Conservation (phyloP, 495 filamentous ascomycete genomes). For the Astrothelium subdiscretum region DNA sequence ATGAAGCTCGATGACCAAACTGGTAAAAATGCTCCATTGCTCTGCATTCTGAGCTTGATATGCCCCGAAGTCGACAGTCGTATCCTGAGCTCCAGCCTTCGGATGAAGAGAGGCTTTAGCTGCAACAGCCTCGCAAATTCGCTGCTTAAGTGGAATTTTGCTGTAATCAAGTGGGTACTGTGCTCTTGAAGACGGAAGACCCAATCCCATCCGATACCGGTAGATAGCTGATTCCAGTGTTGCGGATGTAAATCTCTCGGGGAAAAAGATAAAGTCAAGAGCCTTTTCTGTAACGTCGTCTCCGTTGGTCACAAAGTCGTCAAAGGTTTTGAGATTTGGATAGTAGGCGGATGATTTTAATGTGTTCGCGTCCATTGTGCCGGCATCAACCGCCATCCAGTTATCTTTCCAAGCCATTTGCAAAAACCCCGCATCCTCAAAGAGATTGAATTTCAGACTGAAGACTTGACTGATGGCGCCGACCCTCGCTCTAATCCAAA, state of each 20-base stretch:
- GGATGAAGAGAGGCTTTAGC: constrained; percentile 49
- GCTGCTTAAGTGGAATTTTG: constrained; percentile 46
- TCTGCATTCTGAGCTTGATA: constrained; percentile 59
- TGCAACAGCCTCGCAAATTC: constrained; percentile 59
- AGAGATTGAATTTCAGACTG: constrained; percentile 39
- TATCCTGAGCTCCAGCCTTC: constrained; percentile 43
- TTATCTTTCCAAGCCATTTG: constrained; percentile 48
- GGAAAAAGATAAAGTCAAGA: constrained; percentile 58
- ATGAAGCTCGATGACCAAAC: constrained; percentile 74
- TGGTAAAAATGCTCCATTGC: constrained; percentile 85
- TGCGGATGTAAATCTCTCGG: constrained; percentile 61
- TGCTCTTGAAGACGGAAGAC: not conserved
- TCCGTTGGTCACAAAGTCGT: not conserved
- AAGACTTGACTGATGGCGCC: constrained; percentile 60
- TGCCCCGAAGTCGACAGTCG: constrained; percentile 47
- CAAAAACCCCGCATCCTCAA: constrained; percentile 23
- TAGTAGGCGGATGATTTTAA: constrained; percentile 16
- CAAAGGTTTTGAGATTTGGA: constrained; percentile 7
- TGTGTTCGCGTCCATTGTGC: constrained; percentile 18
- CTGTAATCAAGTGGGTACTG: constrained; percentile 8
- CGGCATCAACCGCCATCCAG: constrained; percentile 58
- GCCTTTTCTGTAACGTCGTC: constrained; percentile 24
- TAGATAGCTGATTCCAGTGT: constrained; percentile 73
- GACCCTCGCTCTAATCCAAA: constrained; percentile 82
- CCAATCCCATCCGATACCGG: constrained; percentile 42